Evolutionary conservation across 129 eudicot species (phyloP).

Genomic region (Flaveria brownii): DNA sequence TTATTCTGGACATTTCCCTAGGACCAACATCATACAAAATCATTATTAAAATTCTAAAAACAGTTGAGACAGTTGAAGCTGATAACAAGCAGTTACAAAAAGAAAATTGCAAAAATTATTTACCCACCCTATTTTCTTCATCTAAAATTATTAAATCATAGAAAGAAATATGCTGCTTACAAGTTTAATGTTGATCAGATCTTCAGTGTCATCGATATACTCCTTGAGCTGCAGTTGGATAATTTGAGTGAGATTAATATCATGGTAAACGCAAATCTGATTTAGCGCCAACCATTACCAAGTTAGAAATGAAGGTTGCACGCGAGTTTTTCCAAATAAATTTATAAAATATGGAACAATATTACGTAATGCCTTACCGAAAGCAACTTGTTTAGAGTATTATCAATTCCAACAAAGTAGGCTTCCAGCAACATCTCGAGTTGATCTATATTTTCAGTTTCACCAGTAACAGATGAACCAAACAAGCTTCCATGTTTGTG

Average conservation of each 20-base stretch:
- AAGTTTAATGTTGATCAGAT: conserved; percentile 84
- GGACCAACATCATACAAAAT: conserved; percentile 13
- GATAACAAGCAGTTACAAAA: not conserved
- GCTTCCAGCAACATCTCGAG: conserved; percentile 99
- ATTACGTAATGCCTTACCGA: conserved; percentile 54
- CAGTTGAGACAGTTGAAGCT: not conserved
- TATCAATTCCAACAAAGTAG: conserved; percentile 82
- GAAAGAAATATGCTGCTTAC: conserved; percentile 39
- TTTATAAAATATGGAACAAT: not conserved
- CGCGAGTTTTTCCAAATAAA: not conserved
- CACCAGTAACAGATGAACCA: conserved; percentile 66
- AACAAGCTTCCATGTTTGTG: conserved; percentile 76
- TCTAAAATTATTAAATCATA: not conserved
- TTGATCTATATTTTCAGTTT: conserved; percentile 87
- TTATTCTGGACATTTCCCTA: conserved; percentile 98
- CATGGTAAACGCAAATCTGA: conserved; percentile 3
- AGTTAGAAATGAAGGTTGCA: not conserved
- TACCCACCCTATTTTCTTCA: not conserved
- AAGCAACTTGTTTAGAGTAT: conserved; percentile 78
- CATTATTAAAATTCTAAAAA: conserved; percentile 6
- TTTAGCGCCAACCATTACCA: not conserved
- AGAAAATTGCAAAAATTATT: not conserved
- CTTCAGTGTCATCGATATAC: conserved; percentile 97
- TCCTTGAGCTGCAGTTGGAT: conserved; percentile 80
- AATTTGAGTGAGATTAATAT: conserved; percentile 9